These are phyloP conservation scores for Glycine tomentella DNA, from an alignment of 306 rosid genomes.

Conservation along the genomic window DNA sequence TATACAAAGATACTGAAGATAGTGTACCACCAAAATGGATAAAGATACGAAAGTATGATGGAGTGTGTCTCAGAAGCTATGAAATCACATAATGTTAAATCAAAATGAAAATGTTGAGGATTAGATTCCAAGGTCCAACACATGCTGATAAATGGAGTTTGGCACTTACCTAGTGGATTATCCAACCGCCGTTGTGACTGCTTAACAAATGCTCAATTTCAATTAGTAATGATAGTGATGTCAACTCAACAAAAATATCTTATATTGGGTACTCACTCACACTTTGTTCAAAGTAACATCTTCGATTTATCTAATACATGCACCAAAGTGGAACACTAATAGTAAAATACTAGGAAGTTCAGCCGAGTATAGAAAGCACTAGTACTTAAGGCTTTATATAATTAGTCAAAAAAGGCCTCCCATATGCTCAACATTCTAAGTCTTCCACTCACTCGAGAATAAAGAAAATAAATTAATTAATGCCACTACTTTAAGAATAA, in stretches of 20 bases:
- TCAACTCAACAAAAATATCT: conserved; percentile 37
- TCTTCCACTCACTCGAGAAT: conserved; percentile 23
- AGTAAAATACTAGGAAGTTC: background rate
- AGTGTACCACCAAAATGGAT: conserved; percentile 39
- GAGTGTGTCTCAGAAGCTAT: background rate
- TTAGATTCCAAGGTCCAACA: conserved; percentile 31
- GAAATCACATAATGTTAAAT: background rate
- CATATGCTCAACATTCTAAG: background rate
- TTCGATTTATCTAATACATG: background rate
- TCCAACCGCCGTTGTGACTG: conserved; percentile 28
- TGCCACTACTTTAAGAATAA: background rate
- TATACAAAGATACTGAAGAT: conserved; percentile 7
- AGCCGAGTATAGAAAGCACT: background rate
- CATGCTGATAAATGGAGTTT: conserved; percentile 38
- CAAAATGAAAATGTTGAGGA: conserved; percentile 31
- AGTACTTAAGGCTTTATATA: background rate
- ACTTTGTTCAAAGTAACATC: background rate
- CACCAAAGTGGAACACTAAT: background rate
- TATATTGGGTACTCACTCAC: background rate
- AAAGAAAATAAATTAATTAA: background rate
- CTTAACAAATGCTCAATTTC: conserved; percentile 41
- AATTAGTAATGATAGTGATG: background rate
- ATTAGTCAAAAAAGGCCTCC: background rate
- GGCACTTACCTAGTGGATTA: conserved; percentile 39
- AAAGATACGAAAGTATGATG: conserved; percentile 21